Conservation (phyloP, 2,329 filamentous ascomycete genomes). For the Microdochium bolleyi region DNA sequence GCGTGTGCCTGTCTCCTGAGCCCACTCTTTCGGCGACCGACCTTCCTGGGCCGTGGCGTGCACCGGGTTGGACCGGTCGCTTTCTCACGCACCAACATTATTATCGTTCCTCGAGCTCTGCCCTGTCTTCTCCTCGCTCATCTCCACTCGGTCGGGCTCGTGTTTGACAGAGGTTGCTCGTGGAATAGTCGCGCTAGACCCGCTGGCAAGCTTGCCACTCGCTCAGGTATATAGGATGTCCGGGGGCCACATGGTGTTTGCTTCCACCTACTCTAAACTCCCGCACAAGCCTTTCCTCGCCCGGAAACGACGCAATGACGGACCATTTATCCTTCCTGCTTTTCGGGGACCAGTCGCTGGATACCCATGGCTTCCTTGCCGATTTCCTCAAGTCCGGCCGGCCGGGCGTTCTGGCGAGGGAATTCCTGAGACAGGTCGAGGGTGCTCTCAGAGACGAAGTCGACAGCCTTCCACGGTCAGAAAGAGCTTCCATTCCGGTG, state of each 20-base stretch:
- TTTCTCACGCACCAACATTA: neutral
- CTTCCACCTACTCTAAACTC: neutral
- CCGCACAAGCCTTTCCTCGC: slow-evolving; percentile 5
- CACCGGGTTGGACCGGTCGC: neutral
- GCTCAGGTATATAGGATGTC: neutral
- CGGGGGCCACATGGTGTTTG: neutral
- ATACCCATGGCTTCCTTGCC: slow-evolving; percentile 56
- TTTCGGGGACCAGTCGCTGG: slow-evolving; percentile 65
- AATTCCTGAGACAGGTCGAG: slow-evolving; percentile 51
- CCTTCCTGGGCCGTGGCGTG: neutral
- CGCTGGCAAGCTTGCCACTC: neutral
- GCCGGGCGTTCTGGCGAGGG: slow-evolving; percentile 45
- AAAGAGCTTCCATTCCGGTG: slow-evolving; percentile 50
- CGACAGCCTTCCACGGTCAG: slow-evolving; percentile 44
- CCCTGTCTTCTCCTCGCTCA: neutral
- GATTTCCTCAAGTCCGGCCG: slow-evolving; percentile 37
- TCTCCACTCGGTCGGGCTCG: neutral
- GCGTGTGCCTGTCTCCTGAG: neutral
- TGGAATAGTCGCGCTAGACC: neutral
- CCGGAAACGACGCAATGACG: slow-evolving; percentile 28
- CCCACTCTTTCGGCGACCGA: neutral
- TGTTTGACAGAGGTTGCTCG: neutral
- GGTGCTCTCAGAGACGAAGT: slow-evolving; percentile 53
- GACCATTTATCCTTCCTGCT: slow-evolving; percentile 48
- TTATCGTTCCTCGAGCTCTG: neutral